Conservation (phyloP, 345 rosid species). For the Syzygium grande region DNA sequence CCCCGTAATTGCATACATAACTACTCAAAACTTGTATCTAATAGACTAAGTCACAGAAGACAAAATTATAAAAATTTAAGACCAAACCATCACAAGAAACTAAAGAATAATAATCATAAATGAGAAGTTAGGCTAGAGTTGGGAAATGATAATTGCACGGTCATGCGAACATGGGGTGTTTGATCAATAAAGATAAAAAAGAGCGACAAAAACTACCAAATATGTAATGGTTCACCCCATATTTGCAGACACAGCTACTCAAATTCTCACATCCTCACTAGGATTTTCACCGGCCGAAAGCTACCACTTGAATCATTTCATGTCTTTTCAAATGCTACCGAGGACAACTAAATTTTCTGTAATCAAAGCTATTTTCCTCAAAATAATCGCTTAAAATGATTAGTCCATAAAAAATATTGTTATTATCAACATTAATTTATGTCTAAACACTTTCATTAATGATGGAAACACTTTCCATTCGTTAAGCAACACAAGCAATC, state of each 20-base stretch:
- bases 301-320: background rate
- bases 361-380: too few species aligned
- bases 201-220: background rate
- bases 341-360: background rate
- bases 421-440: too few species aligned
- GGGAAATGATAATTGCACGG: background rate
- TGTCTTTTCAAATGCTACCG: background rate
- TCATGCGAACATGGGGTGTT: background rate
- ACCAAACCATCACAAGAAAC: background rate
- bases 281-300: background rate
- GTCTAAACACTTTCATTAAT: too few species aligned
- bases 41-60: background rate
- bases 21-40: background rate
- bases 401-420: too few species aligned
- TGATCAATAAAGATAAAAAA: background rate
- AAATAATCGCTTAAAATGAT: too few species aligned
- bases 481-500: too few species aligned
- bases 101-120: background rate
- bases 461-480: too few species aligned
- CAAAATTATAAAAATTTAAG: background rate
- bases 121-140: background rate
- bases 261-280: background rate
- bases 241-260: background rate
- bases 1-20: background rate
- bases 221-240: background rate